Evolutionary conservation across 208 protist genomes (phyloP).

Genomic region (Zelonia costaricensis): DNA sequence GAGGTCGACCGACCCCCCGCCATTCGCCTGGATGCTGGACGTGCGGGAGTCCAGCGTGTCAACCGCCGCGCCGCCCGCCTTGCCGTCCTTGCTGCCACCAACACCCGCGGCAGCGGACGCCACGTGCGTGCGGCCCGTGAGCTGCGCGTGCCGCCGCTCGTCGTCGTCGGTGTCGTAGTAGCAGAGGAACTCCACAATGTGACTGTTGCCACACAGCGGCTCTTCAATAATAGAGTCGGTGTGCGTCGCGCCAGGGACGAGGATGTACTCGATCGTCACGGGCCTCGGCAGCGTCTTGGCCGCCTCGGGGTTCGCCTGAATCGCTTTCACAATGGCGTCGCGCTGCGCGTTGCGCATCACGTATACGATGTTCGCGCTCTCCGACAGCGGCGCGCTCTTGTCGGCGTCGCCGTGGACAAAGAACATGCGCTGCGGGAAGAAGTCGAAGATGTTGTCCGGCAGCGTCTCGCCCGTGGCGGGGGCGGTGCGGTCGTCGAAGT

Average conservation of each 20-base stretch:
- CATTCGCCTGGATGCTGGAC: constrained; percentile 8
- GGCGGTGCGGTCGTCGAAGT: constrained; percentile 65
- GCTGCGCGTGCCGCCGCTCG: constrained; percentile 25
- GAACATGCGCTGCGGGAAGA: constrained; percentile 73
- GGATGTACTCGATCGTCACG: constrained; percentile 66
- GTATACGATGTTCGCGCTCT: constrained; percentile 78
- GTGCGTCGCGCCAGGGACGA: constrained; percentile 73
- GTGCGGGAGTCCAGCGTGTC: constrained; percentile 15
- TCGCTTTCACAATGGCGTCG: constrained; percentile 35
- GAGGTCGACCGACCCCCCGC: neutral
- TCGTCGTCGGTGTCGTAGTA: constrained; percentile 51
- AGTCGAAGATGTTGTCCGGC: constrained; percentile 85
- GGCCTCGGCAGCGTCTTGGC: constrained; percentile 27
- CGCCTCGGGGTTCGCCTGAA: constrained; percentile 19
- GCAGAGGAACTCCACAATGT: constrained; percentile 73
- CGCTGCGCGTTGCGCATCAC: constrained; percentile 67
- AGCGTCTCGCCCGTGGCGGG: constrained; percentile 64
- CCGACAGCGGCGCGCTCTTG: constrained; percentile 69
- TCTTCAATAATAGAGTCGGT: constrained; percentile 88
- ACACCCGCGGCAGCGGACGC: no score
- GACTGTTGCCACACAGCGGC: constrained; percentile 58
- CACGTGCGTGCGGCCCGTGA: constrained; percentile 8
- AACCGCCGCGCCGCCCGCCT: neutral
- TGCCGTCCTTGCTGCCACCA: neutral
- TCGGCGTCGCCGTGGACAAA: constrained; percentile 87